Evolutionary conservation across 768 basidiomycete genomes (phyloP).

Genomic region (Hemileccinum rubropunctum): DNA sequence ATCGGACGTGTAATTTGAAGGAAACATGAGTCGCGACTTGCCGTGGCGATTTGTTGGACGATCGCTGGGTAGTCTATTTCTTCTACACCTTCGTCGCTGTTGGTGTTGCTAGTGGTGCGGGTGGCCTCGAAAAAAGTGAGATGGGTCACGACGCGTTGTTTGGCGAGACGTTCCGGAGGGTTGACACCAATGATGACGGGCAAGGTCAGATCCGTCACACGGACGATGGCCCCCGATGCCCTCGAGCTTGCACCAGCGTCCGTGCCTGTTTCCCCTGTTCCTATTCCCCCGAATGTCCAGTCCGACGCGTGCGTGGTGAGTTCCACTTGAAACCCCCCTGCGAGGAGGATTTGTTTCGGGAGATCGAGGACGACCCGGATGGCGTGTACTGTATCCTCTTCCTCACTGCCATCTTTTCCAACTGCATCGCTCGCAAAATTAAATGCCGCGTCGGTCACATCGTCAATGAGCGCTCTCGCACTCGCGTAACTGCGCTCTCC

Average conservation of each 20-base stretch:
- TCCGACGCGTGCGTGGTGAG: constrained; percentile 23
- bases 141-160: constrained; percentile 60
- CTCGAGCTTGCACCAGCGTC: background rate
- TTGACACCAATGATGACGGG: constrained; percentile 69
- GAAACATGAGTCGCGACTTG: constrained; percentile 1
- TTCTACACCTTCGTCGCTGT: background rate
- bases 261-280: background rate
- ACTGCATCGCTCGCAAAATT: constrained; percentile 36
- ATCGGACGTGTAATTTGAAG: too few relatives aligned
- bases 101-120: constrained; percentile 10
- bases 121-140: constrained; percentile 41
- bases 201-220: constrained; percentile 45
- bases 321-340: constrained; percentile 41
- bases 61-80: constrained; percentile 38
- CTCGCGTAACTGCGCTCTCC: constrained; percentile 23
- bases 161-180: constrained; percentile 60
- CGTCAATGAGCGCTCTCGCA: constrained; percentile 33
- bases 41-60: constrained; percentile 31
- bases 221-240: constrained; percentile 27
- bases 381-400: constrained; percentile 11
- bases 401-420: background rate
- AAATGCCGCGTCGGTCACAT: constrained; percentile 38
- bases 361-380: constrained; percentile 43
- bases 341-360: constrained; percentile 53
- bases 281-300: background rate